phyloP scores from a whole-genome alignment of 805 yeast genomes.

The Sugiyamaella mastotermitis region DNA sequence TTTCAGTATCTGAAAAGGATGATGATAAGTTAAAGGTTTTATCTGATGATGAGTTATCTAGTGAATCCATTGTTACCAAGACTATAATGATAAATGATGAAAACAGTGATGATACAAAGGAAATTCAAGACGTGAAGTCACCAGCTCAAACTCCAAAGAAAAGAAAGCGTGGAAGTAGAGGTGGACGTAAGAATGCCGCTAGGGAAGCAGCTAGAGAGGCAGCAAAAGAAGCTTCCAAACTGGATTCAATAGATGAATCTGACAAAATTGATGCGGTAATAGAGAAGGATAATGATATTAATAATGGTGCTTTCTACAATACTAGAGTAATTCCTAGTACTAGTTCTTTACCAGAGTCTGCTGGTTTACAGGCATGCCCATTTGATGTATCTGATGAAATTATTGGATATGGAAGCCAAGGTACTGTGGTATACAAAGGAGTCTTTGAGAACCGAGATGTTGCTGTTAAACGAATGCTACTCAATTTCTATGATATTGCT shows the following conservation, averaged over 20 bases:
- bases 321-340: slow-evolving; percentile 5
- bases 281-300: slow-evolving; percentile 3
- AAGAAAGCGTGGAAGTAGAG: slow-evolving; percentile 80
- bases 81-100: background rate
- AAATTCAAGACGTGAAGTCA: background rate
- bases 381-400: slow-evolving; percentile 56
- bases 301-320: background rate
- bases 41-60: background rate
- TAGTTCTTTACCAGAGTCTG: slow-evolving; percentile 2
- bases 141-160: slow-evolving; percentile 35
- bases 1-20: slow-evolving; percentile 1
- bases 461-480: slow-evolving; percentile 89
- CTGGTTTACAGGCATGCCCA: slow-evolving; percentile 18
- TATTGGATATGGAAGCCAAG: slow-evolving; percentile 95
- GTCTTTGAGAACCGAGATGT: slow-evolving; percentile 88
- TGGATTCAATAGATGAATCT: no score
- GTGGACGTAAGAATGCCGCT: slow-evolving; percentile 54
- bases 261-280: no score
- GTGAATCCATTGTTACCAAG: background rate
- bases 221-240: slow-evolving; percentile 3
- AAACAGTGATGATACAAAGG: background rate
- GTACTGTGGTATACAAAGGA: slow-evolving; percentile 91
- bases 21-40: slow-evolving; percentile 3
- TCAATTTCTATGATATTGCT: slow-evolving; percentile 91
- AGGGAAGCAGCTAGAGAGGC: slow-evolving; percentile 7